phyloP scores from a whole-genome alignment of 2,329 filamentous ascomycete genomes.

The Diaporthe aspalathi region DNA sequence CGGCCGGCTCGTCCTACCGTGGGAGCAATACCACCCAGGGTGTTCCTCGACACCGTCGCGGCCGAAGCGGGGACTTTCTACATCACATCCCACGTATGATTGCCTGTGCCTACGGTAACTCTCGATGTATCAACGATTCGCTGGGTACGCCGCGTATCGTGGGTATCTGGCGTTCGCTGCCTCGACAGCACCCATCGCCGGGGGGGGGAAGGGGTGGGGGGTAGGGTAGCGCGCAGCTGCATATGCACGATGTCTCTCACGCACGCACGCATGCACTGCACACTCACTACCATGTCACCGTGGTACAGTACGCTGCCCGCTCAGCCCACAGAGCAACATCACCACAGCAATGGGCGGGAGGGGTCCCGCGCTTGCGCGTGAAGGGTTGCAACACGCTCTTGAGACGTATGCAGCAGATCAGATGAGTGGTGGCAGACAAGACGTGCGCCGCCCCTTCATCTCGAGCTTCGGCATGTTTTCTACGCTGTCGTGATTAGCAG shows the following conservation, averaged over 20 bases:
- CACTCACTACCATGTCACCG: constrained; percentile 13
- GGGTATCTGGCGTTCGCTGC: constrained; percentile 8
- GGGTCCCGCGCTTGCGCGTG: constrained; percentile 4
- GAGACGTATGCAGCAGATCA: constrained; percentile 21
- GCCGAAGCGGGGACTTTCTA: constrained; percentile 13
- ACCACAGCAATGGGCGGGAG: constrained; percentile 7
- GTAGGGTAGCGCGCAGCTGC: constrained; percentile 25
- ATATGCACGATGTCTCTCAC: constrained; percentile 30
- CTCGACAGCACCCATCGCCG: not conserved
- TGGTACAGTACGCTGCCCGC: not conserved
- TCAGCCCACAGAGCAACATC: not conserved
- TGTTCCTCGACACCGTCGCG: constrained; percentile 28
- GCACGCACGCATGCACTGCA: constrained; percentile 14
- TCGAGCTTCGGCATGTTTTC: constrained; percentile 24
- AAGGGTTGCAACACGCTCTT: constrained; percentile 16
- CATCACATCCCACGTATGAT: constrained; percentile 29
- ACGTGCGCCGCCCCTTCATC: constrained; percentile 10
- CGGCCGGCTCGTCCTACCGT: constrained; percentile 17
- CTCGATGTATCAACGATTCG: constrained; percentile 3
- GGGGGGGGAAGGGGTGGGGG: not conserved
- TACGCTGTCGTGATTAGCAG: constrained; percentile 3
- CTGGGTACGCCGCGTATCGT: constrained; percentile 12
- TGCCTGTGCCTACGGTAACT: constrained; percentile 28
- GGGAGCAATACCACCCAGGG: constrained; percentile 20
- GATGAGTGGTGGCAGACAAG: not conserved